Percentiles rank a stretch among this genome's conserved stretches.
Evolutionary conservation across 2,329 filamentous ascomycete species (phyloP).

Genomic region (Aspergillus brunneoviolaceus): DNA sequence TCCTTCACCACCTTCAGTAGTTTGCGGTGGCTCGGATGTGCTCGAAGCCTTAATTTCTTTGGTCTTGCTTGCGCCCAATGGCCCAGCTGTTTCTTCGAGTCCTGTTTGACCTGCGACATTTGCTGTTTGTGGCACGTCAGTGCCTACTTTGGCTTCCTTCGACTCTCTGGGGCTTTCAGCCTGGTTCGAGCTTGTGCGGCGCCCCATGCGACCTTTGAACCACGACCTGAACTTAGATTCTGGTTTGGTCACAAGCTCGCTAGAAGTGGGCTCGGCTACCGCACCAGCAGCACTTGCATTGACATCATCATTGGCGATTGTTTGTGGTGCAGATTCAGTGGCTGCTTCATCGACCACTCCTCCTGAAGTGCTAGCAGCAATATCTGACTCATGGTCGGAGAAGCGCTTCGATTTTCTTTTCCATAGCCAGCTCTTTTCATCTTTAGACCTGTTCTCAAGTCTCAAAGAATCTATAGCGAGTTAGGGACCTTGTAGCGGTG

Average conservation of each 20-base stretch:
- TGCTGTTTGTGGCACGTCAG: background rate
- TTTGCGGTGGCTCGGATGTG: background rate
- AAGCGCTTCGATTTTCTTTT: slow-evolving; percentile 28
- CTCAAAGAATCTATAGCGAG: slow-evolving; percentile 17
- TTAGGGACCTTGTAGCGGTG: background rate
- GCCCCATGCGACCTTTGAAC: slow-evolving; percentile 33
- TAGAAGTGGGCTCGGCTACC: slow-evolving; percentile 8
- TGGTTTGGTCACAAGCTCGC: slow-evolving; percentile 10
- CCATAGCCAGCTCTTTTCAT: slow-evolving; percentile 29
- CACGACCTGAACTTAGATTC: slow-evolving; percentile 38
- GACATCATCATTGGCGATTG: slow-evolving; percentile 4
- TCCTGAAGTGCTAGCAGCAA: slow-evolving; percentile 1
- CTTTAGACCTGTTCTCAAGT: slow-evolving; percentile 22
- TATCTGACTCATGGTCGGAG: slow-evolving; percentile 12
- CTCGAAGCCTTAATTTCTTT: background rate
- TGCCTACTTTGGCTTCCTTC: background rate
- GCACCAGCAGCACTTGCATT: slow-evolving; percentile 7
- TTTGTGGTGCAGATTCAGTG: slow-evolving; percentile 5
- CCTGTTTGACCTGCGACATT: background rate
- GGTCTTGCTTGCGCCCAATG: background rate
- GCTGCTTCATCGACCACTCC: slow-evolving; percentile 1
- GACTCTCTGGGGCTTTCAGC: slow-evolving; percentile 12
- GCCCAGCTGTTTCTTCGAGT: background rate
- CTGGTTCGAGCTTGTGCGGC: slow-evolving; percentile 27
- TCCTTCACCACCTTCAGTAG: background rate